A percentile compares a stretch with the other conserved stretches of the same genome.
phyloP scores from a whole-genome alignment of 257 asterid species.

The Solanum corneliomulleri region DNA sequence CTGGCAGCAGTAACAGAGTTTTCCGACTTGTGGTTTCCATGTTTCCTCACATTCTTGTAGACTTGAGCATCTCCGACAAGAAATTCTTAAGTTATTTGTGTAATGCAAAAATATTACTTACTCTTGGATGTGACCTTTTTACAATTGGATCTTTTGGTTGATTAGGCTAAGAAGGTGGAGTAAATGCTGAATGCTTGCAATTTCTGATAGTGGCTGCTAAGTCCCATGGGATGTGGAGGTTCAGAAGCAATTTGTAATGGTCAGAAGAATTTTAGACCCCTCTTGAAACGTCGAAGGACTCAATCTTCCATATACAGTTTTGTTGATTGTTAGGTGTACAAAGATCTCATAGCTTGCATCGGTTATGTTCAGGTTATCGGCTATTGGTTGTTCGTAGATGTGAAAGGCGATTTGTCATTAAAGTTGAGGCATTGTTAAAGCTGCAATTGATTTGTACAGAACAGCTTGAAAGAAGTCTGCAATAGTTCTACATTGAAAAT shows the following conservation, averaged over 20 bases:
- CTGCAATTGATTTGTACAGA: slow-evolving; percentile 29
- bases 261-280: background rate
- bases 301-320: background rate
- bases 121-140: background rate
- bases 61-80: background rate
- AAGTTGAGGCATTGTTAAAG: background rate
- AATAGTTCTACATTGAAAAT: background rate
- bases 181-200: background rate
- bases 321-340: background rate
- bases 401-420: background rate
- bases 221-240: background rate
- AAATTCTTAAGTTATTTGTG: background rate
- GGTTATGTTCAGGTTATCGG: background rate
- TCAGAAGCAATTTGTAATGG: background rate
- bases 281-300: background rate
- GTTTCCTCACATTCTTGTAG: background rate
- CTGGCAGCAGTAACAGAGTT: background rate
- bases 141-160: background rate
- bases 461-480: slow-evolving; percentile 1
- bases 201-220: background rate
- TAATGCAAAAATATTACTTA: background rate
- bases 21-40: background rate
- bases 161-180: background rate
- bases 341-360: background rate
- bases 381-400: background rate